Conservation (phyloP, 768 basidiomycete genomes). For the Tylopilus subfusipes region DNA sequence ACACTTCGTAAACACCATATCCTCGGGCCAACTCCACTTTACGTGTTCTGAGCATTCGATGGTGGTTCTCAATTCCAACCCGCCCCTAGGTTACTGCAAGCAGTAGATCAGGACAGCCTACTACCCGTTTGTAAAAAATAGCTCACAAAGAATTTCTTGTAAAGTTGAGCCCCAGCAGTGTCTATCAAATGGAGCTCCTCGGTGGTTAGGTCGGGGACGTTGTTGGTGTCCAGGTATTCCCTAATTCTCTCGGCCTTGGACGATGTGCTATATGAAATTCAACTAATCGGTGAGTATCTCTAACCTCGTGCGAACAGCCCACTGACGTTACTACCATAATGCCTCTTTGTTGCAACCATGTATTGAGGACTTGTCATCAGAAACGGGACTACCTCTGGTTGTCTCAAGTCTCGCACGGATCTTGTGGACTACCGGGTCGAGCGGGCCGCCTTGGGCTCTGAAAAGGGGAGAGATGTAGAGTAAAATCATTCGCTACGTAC, state of each 20-base stretch:
- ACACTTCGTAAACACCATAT: not conserved
- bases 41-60: not conserved
- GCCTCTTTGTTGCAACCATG: constrained; percentile 1
- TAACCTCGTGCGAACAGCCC: not conserved
- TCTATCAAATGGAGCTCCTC: not conserved
- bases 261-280: not conserved
- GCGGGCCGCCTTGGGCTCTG: not conserved
- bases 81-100: not conserved
- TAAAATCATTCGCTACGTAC: too few species aligned
- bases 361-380: constrained; percentile 2
- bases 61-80: not conserved
- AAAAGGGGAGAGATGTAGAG: not conserved
- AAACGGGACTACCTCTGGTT: not conserved
- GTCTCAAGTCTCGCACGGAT: not conserved
- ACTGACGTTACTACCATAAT: constrained; percentile 2
- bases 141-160: constrained; percentile 3
- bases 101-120: not conserved
- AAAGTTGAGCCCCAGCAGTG: not conserved
- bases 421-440: not conserved
- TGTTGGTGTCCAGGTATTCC: not conserved
- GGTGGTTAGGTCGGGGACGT: constrained; percentile 4
- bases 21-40: not conserved
- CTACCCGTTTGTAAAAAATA: too few species aligned
- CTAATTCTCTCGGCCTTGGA: not conserved
- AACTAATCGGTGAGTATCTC: not conserved